These are phyloP conservation scores for Tephrocybe sp. DNA, from an alignment of 768 basidiomycete genomes.

Conservation along the genomic window DNA sequence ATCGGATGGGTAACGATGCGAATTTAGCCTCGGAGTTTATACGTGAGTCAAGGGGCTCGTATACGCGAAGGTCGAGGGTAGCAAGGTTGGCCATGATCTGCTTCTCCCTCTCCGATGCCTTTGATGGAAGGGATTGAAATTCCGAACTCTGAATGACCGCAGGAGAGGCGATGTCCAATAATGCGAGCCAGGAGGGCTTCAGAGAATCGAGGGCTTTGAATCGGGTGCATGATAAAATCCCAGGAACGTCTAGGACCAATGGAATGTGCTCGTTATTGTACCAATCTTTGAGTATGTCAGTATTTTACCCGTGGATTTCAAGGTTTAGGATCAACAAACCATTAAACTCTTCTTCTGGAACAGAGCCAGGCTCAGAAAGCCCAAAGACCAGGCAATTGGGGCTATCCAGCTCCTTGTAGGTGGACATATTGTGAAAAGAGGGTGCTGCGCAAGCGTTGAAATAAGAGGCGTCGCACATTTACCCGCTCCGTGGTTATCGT, in stretches of 20 bases:
- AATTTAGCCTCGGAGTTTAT: constrained; percentile 14
- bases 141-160: constrained; percentile 18
- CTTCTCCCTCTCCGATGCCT: constrained; percentile 22
- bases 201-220: constrained; percentile 25
- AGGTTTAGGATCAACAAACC: constrained; percentile 12
- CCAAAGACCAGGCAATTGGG: constrained; percentile 13
- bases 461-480: too few species aligned
- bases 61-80: constrained; percentile 22
- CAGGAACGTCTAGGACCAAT: constrained; percentile 22
- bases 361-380: constrained; percentile 13
- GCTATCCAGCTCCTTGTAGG: constrained; percentile 6
- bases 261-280: constrained; percentile 31
- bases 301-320: not conserved
- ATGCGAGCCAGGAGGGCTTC: constrained; percentile 26
- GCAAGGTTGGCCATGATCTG: constrained; percentile 19
- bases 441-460: not conserved
- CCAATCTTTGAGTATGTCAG: constrained; percentile 23
- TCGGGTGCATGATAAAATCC: constrained; percentile 21
- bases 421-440: constrained; percentile 3
- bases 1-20: constrained; percentile 14
- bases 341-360: constrained; percentile 25
- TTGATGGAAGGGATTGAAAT: constrained; percentile 20
- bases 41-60: constrained; percentile 14
- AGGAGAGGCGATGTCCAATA: constrained; percentile 25
- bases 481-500: too few species aligned